These are phyloP conservation scores for Sporothrix globosa DNA, from an alignment of 2,329 filamentous ascomycete genomes.

Conservation along the genomic window DNA sequence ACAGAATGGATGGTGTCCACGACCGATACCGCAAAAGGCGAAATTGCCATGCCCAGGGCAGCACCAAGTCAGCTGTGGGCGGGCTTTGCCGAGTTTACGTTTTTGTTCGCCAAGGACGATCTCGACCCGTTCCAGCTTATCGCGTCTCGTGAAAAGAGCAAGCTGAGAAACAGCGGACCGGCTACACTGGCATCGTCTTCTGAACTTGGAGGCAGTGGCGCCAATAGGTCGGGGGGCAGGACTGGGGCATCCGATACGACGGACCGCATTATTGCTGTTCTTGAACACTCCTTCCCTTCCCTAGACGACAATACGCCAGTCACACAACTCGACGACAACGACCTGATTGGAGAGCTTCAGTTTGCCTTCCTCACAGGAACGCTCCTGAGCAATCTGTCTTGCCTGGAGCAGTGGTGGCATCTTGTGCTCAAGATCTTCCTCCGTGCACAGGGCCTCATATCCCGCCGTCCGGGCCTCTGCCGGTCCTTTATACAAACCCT, in stretches of 20 bases:
- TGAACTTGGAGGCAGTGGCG: not conserved
- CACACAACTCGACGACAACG: slow-evolving; percentile 43
- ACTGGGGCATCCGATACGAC: slow-evolving; percentile 37
- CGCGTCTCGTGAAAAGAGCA: slow-evolving; percentile 8
- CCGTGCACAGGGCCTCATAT: slow-evolving; percentile 52
- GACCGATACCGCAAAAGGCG: slow-evolving; percentile 55
- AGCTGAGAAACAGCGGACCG: not conserved
- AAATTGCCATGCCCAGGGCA: slow-evolving; percentile 47
- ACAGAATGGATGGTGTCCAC: slow-evolving; percentile 58
- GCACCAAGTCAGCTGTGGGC: slow-evolving; percentile 42
- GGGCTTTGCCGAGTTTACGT: slow-evolving; percentile 48
- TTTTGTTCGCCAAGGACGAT: slow-evolving; percentile 53
- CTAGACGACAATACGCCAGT: not conserved
- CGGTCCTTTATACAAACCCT: slow-evolving; percentile 54
- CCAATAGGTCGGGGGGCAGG: not conserved
- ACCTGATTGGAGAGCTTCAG: slow-evolving; percentile 63
- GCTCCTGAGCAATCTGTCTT: slow-evolving; percentile 61
- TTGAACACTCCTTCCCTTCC: slow-evolving; percentile 35
- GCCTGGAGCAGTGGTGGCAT: slow-evolving; percentile 65
- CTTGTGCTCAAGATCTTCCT: slow-evolving; percentile 57
- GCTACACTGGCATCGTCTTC: slow-evolving; percentile 30
- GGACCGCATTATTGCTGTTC: slow-evolving; percentile 37
- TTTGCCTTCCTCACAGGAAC: slow-evolving; percentile 62
- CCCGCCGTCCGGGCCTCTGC: slow-evolving; percentile 50
- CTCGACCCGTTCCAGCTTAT: slow-evolving; percentile 46